Evolutionary conservation across 306 rosid genomes (phyloP), one percentile per base, ranked within the genome.

Genomic region (Chamaecrista fasciculata): DNA sequence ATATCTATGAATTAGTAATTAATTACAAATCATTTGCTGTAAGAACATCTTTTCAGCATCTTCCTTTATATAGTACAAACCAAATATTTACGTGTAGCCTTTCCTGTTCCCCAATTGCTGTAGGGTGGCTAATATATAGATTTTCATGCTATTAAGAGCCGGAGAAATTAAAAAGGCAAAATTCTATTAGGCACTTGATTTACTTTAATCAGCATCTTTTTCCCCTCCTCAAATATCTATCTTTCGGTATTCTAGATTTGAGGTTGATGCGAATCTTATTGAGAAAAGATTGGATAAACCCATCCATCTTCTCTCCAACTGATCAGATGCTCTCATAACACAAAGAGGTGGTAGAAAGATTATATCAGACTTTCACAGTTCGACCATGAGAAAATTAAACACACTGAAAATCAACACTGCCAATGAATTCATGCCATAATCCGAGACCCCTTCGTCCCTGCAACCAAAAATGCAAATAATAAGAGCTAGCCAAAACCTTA

Each of bases 191-290:
- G 6, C 9, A 15, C 8, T 25, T 24, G 25, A 26, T 47, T 63
- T 24, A 19, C 69, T 77, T 57, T 69, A 57, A 40, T 57, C 16
- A 77, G 82, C 77, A 81, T 81, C 77, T 78, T 6, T 6, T 62
- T 60, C 36, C 4, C 6, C 36, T 14, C 58, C 67, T 21, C 48
- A 66, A 31, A 36, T 19, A 53, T 69, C 8, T 37, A 34, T 31
- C 81, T 67, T 68, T 75, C 14, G 29, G 71, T 59, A 60, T 70
- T 63, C 55, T 43, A 26, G 20, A 71, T 62, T 72, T 53, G 66
- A 68, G 69, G 34, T 55, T 57, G 58, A 76, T 74, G 78, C 80
- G 83, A 78, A 78, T 82, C 72, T 62, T 66, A 61, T 47, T 44
- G 24, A 66, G 53, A 60, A 36, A 63, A 51, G 46, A 52, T 63